Percentiles rank a stretch among this genome's conserved stretches.
Evolutionary conservation across 2,329 filamentous ascomycete genomes (phyloP).

Genomic region (Rhinocladiella mackenziei): DNA sequence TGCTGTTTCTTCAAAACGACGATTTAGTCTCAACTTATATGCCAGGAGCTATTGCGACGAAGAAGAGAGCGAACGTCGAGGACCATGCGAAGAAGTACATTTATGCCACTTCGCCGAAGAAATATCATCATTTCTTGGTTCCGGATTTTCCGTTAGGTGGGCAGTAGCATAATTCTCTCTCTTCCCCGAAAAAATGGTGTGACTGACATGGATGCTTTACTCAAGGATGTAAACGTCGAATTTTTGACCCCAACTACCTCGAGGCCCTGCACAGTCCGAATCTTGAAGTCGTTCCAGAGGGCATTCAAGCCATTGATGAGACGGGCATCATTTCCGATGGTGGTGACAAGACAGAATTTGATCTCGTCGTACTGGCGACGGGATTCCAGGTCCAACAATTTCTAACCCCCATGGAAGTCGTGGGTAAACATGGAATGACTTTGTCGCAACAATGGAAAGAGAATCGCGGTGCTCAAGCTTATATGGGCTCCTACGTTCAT

Average conservation of each 20-base stretch:
- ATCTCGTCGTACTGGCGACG: constrained; percentile 37
- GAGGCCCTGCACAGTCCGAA: constrained; percentile 50
- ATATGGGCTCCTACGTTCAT: constrained; percentile 46
- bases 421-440: constrained; percentile 29
- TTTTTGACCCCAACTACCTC: constrained; percentile 57
- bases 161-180: neutral
- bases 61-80: constrained; percentile 1
- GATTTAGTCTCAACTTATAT: constrained; percentile 39
- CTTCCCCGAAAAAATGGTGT: neutral
- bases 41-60: constrained; percentile 33
- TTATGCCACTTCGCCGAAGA: constrained; percentile 49
- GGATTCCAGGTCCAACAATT: constrained; percentile 38
- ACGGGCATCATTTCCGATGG: constrained; percentile 2
- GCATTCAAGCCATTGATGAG: constrained; percentile 8
- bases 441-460: constrained; percentile 34
- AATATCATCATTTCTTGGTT: constrained; percentile 58
- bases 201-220: neutral
- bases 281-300: constrained; percentile 45
- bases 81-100: constrained; percentile 36
- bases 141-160: constrained; percentile 56
- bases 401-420: constrained; percentile 34
- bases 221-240: constrained; percentile 54
- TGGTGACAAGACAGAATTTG: constrained; percentile 20
- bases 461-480: constrained; percentile 33
- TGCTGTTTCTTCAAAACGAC: constrained; percentile 28